A percentile compares a stretch with the other conserved stretches of the same genome.
phyloP scores from a whole-genome alignment of 768 basidiomycete genomes.

The Rhodosporidiobolus odoratus region DNA sequence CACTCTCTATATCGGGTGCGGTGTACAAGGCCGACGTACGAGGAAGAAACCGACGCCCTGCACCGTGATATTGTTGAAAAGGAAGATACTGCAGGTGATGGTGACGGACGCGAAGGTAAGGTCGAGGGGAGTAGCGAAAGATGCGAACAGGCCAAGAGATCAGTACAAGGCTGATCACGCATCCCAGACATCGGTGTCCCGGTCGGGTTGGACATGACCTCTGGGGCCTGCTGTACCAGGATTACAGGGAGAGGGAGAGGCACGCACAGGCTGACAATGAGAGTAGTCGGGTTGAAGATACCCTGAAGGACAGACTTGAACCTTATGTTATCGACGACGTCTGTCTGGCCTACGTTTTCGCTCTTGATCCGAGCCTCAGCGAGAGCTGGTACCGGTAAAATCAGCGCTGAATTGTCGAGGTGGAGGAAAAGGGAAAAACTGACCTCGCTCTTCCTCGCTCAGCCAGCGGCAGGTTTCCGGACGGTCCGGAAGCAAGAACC shows the following conservation, averaged over 20 bases:
- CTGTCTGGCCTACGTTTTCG: slow-evolving; percentile 39
- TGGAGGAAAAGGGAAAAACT: neutral
- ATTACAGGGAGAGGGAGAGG: too few relatives aligned
- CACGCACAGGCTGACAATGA: slow-evolving; percentile 24
- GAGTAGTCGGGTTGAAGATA: slow-evolving; percentile 26
- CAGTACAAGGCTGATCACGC: too few relatives aligned
- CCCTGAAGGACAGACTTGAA: slow-evolving; percentile 16
- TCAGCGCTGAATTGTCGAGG: neutral
- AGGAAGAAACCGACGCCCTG: slow-evolving; percentile 30
- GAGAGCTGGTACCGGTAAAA: neutral
- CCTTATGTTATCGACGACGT: slow-evolving; percentile 39
- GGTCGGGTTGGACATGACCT: too few relatives aligned
- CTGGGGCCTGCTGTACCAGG: too few relatives aligned
- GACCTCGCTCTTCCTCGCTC: slow-evolving; percentile 29
- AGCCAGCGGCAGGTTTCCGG: slow-evolving; percentile 37
- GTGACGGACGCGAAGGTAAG: too few relatives aligned
- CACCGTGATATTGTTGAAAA: slow-evolving; percentile 41
- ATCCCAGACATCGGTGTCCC: too few relatives aligned
- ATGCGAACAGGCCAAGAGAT: too few relatives aligned
- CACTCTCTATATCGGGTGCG: neutral
- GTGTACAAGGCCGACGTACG: neutral
- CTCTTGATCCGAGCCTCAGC: slow-evolving; percentile 38
- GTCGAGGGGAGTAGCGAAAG: too few relatives aligned
- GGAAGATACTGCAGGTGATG: slow-evolving; percentile 33
- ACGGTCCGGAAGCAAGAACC: slow-evolving; percentile 30